Evolutionary conservation across 2,329 filamentous ascomycete genomes (phyloP), one percentile per base, ranked within the genome.

Genomic region (Cytospora piceae): DNA sequence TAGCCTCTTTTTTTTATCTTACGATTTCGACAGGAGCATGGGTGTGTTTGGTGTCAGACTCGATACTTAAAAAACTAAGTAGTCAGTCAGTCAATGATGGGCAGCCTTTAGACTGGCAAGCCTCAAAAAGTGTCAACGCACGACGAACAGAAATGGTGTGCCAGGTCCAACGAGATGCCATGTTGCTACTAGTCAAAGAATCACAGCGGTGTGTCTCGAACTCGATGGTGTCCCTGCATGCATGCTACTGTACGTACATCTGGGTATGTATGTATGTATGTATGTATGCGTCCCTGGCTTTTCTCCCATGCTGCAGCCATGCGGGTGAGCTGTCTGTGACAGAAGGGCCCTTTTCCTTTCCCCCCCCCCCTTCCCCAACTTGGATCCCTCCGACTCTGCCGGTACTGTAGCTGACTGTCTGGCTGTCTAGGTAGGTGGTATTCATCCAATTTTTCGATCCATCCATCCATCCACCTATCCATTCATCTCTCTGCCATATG

Each of bases 11-110:
- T 22, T 22, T 22, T 49, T 24, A 12, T 24, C 4, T 46, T 46
- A 46, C 11, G n/a, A 22, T 6, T 53, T 51, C 53, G 56, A 51
- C 29, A 63, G 61, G 53, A 57, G 61, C 61, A 63, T 37, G 61
- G 53, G 61, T 63, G 46, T 63, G 61, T 39, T 29, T 63, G 61
- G 31, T 57, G 61, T 20, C 37, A 52, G 53, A 39, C 56, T 27
- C 61, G n/a, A 20, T 24, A 24, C 46, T 49, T 14, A 20, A 20
- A 11, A 20, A 20, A 11, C 34, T 37, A 24, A 49, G 46, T 49
- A 49, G 46, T 49, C 46, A 49, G 46, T 49, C 46, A 49, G 46
- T 49, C 46, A 22, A 49, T 49, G n/a, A 49, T 49, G 46, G 46
- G 46, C 46, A 49, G 46, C 46, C 46, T 7, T 49, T n/a, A 12